Percentiles rank a stretch among this genome's conserved stretches.
Conservation (phyloP, 1,139 yeast genomes). For the Kurtzmaniella natalensis region DNA sequence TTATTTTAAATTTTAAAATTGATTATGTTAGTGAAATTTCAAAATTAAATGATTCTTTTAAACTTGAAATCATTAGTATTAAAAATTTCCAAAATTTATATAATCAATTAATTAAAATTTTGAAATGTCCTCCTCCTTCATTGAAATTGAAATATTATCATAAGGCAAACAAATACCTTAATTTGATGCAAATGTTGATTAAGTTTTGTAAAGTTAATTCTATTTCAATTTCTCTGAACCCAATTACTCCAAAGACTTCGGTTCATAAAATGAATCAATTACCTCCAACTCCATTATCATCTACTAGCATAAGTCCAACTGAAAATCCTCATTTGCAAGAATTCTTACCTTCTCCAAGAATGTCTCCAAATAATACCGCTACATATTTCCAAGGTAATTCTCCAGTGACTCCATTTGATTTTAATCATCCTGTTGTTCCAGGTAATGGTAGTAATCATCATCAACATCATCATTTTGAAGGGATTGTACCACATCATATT, state of each 20-base stretch:
- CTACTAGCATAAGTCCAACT: conserved; percentile 10
- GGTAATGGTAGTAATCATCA: background rate
- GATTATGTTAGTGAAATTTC: conserved; percentile 3
- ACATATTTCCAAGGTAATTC: conserved; percentile 8
- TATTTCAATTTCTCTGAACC: conserved; percentile 19
- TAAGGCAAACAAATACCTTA: conserved; percentile 32
- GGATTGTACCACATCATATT: background rate
- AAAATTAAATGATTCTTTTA: conserved; percentile 2
- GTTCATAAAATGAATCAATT: conserved; percentile 10
- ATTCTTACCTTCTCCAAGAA: conserved; percentile 8
- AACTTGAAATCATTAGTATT: conserved; percentile 4
- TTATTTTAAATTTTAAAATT: conserved; percentile 14
- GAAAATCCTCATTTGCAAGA: conserved; percentile 3
- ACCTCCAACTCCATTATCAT: conserved; percentile 13
- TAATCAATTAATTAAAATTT: conserved; percentile 32
- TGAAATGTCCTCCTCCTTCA: conserved; percentile 45
- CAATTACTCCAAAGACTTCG: conserved; percentile 13
- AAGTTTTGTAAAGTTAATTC: conserved; percentile 26
- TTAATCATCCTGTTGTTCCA: conserved; percentile 4
- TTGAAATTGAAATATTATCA: conserved; percentile 39
- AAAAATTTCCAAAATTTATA: conserved; percentile 21
- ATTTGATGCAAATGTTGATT: conserved; percentile 35
- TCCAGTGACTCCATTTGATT: conserved; percentile 24
- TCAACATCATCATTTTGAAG: background rate
- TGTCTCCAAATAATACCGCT: conserved; percentile 7